Evolutionary conservation across 2,329 filamentous ascomycete genomes (phyloP).

Genomic region (Diaporthe citriasiana): DNA sequence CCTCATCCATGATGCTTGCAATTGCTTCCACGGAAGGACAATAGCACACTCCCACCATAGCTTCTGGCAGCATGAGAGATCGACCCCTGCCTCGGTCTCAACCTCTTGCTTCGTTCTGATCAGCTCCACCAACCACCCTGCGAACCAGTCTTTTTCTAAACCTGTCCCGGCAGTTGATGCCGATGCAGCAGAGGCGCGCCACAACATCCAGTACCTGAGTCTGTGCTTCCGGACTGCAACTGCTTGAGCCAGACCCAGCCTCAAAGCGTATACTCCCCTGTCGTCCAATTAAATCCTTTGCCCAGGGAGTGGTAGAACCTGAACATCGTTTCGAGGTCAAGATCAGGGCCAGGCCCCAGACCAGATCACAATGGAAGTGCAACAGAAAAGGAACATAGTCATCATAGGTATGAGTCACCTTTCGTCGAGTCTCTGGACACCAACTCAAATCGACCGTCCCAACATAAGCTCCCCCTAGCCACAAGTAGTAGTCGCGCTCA

Average conservation of each 20-base stretch:
- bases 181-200: not conserved
- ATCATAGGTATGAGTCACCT: constrained; percentile 57
- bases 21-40: not conserved
- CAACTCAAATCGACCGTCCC: constrained; percentile 1
- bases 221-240: constrained; percentile 5
- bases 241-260: not conserved
- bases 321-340: not conserved
- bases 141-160: not conserved
- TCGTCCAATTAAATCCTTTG: not conserved
- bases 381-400: constrained; percentile 59
- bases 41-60: not conserved
- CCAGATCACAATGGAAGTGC: constrained; percentile 45
- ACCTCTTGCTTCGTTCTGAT: not conserved
- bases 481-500: constrained; percentile 7
- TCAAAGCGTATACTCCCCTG: not conserved
- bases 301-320: not conserved
- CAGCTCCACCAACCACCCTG: not conserved
- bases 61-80: not conserved
- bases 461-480: constrained; percentile 2
- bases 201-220: not conserved
- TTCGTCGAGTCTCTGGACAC: not conserved
- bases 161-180: not conserved
- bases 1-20: constrained; percentile 17
- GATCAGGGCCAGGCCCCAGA: not conserved
- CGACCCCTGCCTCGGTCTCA: not conserved